A percentile compares a stretch with the other conserved stretches of the same genome.
phyloP scores from a whole-genome alignment of 2,329 filamentous ascomycete genomes.

The Diaporthe sp. region DNA sequence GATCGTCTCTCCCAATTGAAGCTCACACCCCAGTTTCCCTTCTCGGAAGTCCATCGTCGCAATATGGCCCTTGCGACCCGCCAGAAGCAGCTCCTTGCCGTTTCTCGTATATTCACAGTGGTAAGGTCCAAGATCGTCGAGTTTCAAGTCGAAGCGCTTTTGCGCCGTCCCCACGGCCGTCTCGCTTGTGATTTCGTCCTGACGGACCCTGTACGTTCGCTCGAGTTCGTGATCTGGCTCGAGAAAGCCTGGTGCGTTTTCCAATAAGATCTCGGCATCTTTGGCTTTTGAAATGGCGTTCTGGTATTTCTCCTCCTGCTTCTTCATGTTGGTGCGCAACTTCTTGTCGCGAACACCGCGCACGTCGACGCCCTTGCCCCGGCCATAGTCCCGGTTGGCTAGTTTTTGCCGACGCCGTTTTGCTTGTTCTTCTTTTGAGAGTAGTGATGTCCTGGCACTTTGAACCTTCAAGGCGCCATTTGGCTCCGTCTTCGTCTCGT shows the following conservation, averaged over 20 bases:
- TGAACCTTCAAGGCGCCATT: conserved; percentile 68
- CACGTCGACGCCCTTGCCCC: conserved; percentile 81
- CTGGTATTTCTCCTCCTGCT: conserved; percentile 85
- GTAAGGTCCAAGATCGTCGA: conserved; percentile 89
- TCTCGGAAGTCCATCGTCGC: conserved; percentile 97
- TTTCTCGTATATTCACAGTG: conserved; percentile 90
- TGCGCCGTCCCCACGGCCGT: conserved; percentile 88
- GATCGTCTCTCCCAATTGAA: conserved; percentile 92
- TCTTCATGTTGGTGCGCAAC: conserved; percentile 82
- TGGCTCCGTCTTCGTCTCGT: conserved; percentile 54
- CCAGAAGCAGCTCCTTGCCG: conserved; percentile 86
- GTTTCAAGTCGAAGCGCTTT: conserved; percentile 91
- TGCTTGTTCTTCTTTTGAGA: conserved; percentile 64
- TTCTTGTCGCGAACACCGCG: conserved; percentile 90
- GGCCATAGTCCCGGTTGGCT: conserved; percentile 84
- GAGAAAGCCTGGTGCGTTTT: conserved; percentile 87
- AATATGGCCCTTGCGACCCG: conserved; percentile 92
- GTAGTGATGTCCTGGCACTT: conserved; percentile 64
- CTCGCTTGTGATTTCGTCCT: conserved; percentile 83
- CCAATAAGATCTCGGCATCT: conserved; percentile 94
- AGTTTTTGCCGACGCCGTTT: conserved; percentile 67
- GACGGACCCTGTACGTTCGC: conserved; percentile 90
- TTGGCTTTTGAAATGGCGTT: conserved; percentile 87
- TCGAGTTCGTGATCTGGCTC: conserved; percentile 92
- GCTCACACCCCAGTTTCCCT: conserved; percentile 90